Evolutionary conservation across 495 filamentous ascomycete genomes (phyloP), one percentile per base, ranked within the genome.

Genomic region (Parmelia sp.): DNA sequence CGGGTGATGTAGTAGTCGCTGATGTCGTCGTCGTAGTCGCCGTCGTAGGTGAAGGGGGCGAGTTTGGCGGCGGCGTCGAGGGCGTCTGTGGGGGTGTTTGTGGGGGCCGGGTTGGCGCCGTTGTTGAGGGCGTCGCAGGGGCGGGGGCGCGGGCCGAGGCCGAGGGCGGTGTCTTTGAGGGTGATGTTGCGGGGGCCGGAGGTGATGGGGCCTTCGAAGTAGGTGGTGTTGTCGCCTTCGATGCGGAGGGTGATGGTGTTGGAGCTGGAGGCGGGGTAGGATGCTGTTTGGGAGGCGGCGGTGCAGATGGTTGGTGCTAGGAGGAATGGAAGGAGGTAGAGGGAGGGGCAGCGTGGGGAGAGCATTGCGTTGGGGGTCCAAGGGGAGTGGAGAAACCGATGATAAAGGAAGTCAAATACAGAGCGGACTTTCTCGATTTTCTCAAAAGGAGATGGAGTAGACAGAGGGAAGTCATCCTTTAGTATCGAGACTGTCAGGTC

Each of bases 121-220:
- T 3, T 1, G 60, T 57, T 57, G 35, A 25, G 55, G 29, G 57
- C 67, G 49, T 64, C 37, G 61, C 60, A 67, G 10, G 21, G 27
- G 36, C 27, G 27, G 23, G 51, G 55, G 55, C 56, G n/a, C 15
- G 14, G 7, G 1, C 51, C 49, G 21, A 11, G 42, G n/a, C 31
- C 19, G 0, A 25, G 44, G 44, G 10, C 4, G 35, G 35, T 36
- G 35, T 17, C 12, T 1, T 4, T 2, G 25, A 29, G 19, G 57
- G 65, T 64, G 4, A 67, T 47, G 29, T 67, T 65, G 17, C 65
- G 65, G 8, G 65, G 65, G n/a, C 65, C 62, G 2, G 36, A 67
- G 6, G 27, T 68, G 39, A 67, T 67, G 36, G 62, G 61, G 4
- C 64, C 65, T 61, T 67, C 65, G 45, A 40, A 67, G 56, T 65